Evolutionary conservation across 2,329 filamentous ascomycete species (phyloP).

Genomic region (Amphichorda felina): DNA sequence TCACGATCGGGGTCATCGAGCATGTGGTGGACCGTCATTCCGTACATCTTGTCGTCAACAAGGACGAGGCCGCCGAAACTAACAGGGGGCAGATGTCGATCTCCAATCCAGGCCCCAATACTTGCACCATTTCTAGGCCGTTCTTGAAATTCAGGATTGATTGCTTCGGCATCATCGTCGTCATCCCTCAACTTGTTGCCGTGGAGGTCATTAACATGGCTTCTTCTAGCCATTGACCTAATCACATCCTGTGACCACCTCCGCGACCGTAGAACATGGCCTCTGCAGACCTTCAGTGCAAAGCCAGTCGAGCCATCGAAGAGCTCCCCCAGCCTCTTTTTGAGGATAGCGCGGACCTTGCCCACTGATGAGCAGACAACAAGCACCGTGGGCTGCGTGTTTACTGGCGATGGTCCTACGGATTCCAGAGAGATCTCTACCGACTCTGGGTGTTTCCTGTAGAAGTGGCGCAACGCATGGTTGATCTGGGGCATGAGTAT

Average conservation of each 20-base stretch:
- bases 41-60: slow-evolving; percentile 74
- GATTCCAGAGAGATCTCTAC: slow-evolving; percentile 69
- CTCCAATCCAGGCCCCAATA: slow-evolving; percentile 80
- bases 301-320: slow-evolving; percentile 54
- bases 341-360: slow-evolving; percentile 61
- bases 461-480: slow-evolving; percentile 55
- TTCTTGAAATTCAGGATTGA: slow-evolving; percentile 68
- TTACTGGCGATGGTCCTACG: slow-evolving; percentile 55
- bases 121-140: slow-evolving; percentile 77
- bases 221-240: slow-evolving; percentile 18
- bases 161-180: slow-evolving; percentile 26
- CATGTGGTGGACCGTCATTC: slow-evolving; percentile 97
- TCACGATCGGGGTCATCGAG: slow-evolving; percentile 57
- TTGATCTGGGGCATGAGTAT: slow-evolving; percentile 64
- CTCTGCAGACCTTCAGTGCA: slow-evolving; percentile 60
- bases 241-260: slow-evolving; percentile 21
- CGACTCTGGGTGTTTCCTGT: slow-evolving; percentile 63
- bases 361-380: slow-evolving; percentile 66
- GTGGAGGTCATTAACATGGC: slow-evolving; percentile 15
- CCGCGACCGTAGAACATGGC: slow-evolving; percentile 52
- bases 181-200: slow-evolving; percentile 21
- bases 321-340: slow-evolving; percentile 50
- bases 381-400: slow-evolving; percentile 59
- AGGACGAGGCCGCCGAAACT: slow-evolving; percentile 82
- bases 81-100: slow-evolving; percentile 78